Base-by-base conservation (phyloP, 1,284 basidiomycete genomes). In the Moesziomyces sp. region DNA sequence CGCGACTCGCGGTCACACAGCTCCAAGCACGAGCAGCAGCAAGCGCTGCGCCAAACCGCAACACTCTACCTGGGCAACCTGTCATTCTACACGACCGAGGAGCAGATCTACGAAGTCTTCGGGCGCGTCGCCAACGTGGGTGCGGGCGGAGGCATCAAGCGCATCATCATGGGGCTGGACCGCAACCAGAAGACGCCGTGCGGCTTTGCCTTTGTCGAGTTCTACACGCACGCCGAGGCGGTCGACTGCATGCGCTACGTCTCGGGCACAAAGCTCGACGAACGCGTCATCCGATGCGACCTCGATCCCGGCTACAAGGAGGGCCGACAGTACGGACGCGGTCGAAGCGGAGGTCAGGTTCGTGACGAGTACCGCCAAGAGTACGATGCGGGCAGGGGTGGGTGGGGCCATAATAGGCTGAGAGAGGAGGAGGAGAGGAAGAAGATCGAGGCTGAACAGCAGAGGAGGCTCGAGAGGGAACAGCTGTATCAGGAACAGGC, bases 121-220 rank as follows among this genome's bases (percentile, higher is more conserved):
- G 90, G 91, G 61, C 93, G 93, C 86, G 97, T 94, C 77, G 90
- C 94, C 44, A 91, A 89, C 74, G 89, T 93, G 1, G 92, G 93
- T 76, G 91, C 94, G 69, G 94, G 94, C 45, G 94, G 94, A 40
- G 94, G 94, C 33, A 94, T 99, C 77, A 98, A 98, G 85, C 90
- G 96, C 73, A 97, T 99, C 77, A 99, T 99, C 81, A 99, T 99
- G 97, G 97, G 97, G 26, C 88, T 99, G 42, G 97, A 99, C 86
- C 88, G 97, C 61, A 94, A 98, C 84, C 92, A 92, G 50, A 91
- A 95, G 93, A 99, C 97, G 50, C 97, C 97, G 0, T 99, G 97
- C 83, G 97, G 97, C 1, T 99, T 99, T 85, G 97, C 96, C 79
- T 99, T 99, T 82, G 97, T 99, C 62, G 97, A 99, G 83, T 99